Conservation (phyloP, 306 rosid genomes). For the Abrus pulchellus region DNA sequence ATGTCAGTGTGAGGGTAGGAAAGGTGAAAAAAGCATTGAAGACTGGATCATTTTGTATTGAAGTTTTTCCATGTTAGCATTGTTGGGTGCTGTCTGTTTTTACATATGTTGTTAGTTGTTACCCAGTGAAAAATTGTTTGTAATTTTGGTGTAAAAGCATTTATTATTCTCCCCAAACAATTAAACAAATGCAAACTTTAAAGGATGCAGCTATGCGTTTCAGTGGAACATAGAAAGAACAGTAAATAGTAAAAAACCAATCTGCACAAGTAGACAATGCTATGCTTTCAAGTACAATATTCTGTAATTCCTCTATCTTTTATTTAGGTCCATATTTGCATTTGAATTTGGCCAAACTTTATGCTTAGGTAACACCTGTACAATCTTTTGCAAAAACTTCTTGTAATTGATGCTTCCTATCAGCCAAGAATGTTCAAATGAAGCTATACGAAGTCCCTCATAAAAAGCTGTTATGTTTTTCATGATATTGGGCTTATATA, state of each 20-base stretch:
- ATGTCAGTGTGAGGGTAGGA: slow-evolving; percentile 26
- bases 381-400: slow-evolving; percentile 17
- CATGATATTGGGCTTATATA: slow-evolving; percentile 25
- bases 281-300: slow-evolving; percentile 5
- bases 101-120: neutral
- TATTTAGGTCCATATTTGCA: slow-evolving; percentile 20
- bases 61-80: slow-evolving; percentile 19
- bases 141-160: slow-evolving; percentile 26
- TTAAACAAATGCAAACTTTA: slow-evolving; percentile 3
- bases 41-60: slow-evolving; percentile 17
- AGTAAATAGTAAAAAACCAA: slow-evolving; percentile 25
- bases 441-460: slow-evolving; percentile 28
- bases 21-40: slow-evolving; percentile 4
- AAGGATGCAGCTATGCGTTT: slow-evolving; percentile 27
- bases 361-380: slow-evolving; percentile 22
- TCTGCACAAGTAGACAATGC: slow-evolving; percentile 32
- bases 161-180: slow-evolving; percentile 2
- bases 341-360: slow-evolving; percentile 17
- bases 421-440: slow-evolving; percentile 16
- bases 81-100: slow-evolving; percentile 30
- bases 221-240: slow-evolving; percentile 6
- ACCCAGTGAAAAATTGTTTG: neutral
- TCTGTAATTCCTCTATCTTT: slow-evolving; percentile 21
- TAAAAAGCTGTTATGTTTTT: slow-evolving; percentile 15
- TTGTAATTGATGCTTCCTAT: neutral